Base-by-base conservation (phyloP, 2,329 filamentous ascomycete species). In the Cladosporium sp. region DNA sequence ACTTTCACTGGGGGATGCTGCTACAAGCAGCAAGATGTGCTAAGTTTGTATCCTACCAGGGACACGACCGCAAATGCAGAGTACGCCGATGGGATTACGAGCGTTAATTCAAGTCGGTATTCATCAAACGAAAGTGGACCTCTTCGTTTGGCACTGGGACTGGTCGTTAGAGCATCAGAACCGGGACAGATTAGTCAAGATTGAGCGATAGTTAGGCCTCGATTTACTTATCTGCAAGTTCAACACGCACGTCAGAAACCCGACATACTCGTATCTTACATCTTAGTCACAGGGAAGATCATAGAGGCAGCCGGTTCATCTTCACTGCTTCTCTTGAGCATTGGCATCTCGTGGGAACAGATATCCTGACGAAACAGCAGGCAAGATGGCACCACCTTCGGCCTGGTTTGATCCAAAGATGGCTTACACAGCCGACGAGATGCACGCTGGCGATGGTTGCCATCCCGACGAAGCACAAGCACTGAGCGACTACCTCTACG, bases 21-120 rank as follows among this genome's bases (percentile, higher is more conserved):
- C 32, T 34, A 2, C 15, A 44, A 18, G 38, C 36, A 44, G 18
- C 38, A 44, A 44, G 15, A 18, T 18, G 18, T 41, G 36, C 36
- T 18, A 41, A 1, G 14, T n/a, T 2, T 3, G 18, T 24, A 21
- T 18, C 41, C 41, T 47, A 2, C 41, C 8, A 47, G n/a, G 10
- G 41, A 47, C n/a, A 47, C 32, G 11, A 34, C n/a, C n/a, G n/a
- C 2, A 24, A 47, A 2, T 47, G 7, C 3, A 47, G n/a, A 47
- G 14, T 21, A 8, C n/a, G 8, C 41, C n/a, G n/a, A 47, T 21
- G 1, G 3, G 3, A 21, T 47, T 18, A 12, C 4, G 10, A n/a
- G n/a, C 21, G n/a, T 12, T 12, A 1, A 4, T 11, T 3, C 7
- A n/a, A 21, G 41, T 11, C 2, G 2, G 1, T 4, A 1, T 21